A percentile compares a stretch with the other conserved stretches of the same genome.
Conservation (phyloP, 2,329 filamentous ascomycete genomes). For the Sporothrix globosa region DNA sequence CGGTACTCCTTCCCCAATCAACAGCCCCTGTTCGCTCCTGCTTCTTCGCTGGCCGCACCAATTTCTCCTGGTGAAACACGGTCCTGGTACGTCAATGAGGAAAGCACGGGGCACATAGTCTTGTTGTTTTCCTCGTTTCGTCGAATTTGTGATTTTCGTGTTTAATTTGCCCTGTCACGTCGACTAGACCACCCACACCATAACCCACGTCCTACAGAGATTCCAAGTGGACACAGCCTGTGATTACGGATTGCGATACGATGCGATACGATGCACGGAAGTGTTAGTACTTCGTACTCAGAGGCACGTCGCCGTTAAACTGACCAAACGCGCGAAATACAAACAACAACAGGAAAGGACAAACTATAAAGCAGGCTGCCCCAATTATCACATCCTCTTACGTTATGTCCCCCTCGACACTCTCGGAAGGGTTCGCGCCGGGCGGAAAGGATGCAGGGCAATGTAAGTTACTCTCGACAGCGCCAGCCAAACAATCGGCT, state of each 20-base stretch:
- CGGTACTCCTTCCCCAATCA: neutral
- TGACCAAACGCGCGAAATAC: too few species aligned
- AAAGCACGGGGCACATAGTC: slow-evolving; percentile 18
- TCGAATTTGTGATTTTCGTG: neutral
- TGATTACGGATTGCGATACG: neutral
- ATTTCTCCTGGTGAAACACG: slow-evolving; percentile 28
- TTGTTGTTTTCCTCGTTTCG: neutral
- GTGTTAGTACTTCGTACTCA: neutral
- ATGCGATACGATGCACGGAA: slow-evolving; percentile 1
- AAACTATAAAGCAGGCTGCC: neutral
- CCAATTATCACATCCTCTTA: neutral
- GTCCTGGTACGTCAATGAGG: slow-evolving; percentile 11
- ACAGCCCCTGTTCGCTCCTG: slow-evolving; percentile 11
- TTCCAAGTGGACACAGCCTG: neutral
- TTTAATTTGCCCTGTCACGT: slow-evolving; percentile 16
- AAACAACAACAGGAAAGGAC: neutral
- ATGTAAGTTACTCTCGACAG: slow-evolving; percentile 3
- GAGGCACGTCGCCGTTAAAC: slow-evolving; percentile 1
- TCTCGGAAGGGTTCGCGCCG: slow-evolving; percentile 13
- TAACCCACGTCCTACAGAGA: neutral
- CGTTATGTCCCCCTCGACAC: neutral
- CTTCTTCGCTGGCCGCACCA: slow-evolving; percentile 16
- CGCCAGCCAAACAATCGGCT: neutral
- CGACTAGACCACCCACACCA: neutral
- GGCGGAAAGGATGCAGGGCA: slow-evolving; percentile 16